These are phyloP conservation scores for Isochrysis galbana DNA, from an alignment of 78 protist genomes.

Conservation along the genomic window DNA sequence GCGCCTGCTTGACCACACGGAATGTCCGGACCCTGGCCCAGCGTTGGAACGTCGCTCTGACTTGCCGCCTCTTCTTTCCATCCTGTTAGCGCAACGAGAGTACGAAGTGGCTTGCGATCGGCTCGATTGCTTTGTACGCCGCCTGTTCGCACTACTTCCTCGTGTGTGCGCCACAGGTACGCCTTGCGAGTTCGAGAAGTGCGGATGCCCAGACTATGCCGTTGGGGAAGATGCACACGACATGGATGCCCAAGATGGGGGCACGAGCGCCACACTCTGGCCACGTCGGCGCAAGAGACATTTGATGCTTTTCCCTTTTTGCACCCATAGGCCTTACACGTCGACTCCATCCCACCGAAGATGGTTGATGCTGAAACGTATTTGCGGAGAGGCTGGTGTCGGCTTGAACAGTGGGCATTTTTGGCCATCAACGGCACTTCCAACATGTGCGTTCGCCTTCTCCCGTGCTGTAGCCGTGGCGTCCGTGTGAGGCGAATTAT, in stretches of 20 bases:
- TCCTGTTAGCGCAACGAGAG: not conserved
- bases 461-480: no score
- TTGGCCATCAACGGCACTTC: not conserved
- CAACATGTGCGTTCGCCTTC: not conserved
- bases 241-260: no score
- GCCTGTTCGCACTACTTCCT: not conserved
- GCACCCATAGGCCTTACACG: not conserved
- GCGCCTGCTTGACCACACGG: no score
- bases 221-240: not conserved
- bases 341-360: not conserved
- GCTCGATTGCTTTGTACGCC: not conserved
- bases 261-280: no score
- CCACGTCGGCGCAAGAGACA: no score
- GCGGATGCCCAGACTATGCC: no score
- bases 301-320: no score
- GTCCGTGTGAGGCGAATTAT: no score
- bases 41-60: no score
- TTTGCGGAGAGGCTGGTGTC: not conserved
- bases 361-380: not conserved
- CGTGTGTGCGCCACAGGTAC: not conserved
- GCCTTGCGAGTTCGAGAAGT: no score
- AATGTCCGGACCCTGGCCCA: no score
- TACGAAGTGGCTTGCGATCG: not conserved
- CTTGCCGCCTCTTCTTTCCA: no score
- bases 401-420: not conserved